Evolutionary conservation across 2,329 filamentous ascomycete genomes (phyloP).

Genomic region (Penicillium hordei): DNA sequence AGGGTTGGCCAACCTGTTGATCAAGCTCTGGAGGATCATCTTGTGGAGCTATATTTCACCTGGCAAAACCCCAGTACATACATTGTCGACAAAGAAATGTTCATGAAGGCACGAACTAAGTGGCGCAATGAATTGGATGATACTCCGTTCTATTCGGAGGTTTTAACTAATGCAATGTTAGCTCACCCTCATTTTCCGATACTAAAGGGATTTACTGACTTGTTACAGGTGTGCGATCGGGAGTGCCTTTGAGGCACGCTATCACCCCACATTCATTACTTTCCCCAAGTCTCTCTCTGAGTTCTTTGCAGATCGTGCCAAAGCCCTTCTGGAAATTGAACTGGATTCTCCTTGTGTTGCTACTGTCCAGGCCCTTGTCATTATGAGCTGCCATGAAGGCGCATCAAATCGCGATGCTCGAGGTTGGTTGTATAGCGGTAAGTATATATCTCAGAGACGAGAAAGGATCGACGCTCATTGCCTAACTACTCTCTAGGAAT

Average conservation of each 20-base stretch:
- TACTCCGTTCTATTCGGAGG: slow-evolving; percentile 43
- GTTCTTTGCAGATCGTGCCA: slow-evolving; percentile 45
- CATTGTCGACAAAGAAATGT: slow-evolving; percentile 48
- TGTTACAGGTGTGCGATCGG: slow-evolving; percentile 42
- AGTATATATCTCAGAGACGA: slow-evolving; percentile 3
- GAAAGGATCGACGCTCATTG: not conserved
- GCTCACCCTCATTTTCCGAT: not conserved
- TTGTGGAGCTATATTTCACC: slow-evolving; percentile 49
- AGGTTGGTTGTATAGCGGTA: slow-evolving; percentile 51
- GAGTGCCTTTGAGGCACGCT: slow-evolving; percentile 46
- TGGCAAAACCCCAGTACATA: slow-evolving; percentile 52
- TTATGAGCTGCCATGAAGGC: slow-evolving; percentile 48
- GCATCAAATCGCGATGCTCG: slow-evolving; percentile 47
- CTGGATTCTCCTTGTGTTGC: slow-evolving; percentile 50
- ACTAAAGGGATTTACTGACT: not conserved
- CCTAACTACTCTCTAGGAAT: slow-evolving; percentile 33
- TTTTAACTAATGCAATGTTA: slow-evolving; percentile 45
- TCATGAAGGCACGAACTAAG: slow-evolving; percentile 34
- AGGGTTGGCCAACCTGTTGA: slow-evolving; percentile 45
- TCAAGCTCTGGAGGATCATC: slow-evolving; percentile 44
- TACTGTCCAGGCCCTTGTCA: slow-evolving; percentile 49
- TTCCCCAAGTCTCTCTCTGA: slow-evolving; percentile 38
- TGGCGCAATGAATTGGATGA: slow-evolving; percentile 42
- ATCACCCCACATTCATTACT: slow-evolving; percentile 46
- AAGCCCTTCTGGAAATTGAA: slow-evolving; percentile 49